These are phyloP conservation scores for Linum usitatissimum DNA, from an alignment of 345 rosid species.

Conservation along the genomic window DNA sequence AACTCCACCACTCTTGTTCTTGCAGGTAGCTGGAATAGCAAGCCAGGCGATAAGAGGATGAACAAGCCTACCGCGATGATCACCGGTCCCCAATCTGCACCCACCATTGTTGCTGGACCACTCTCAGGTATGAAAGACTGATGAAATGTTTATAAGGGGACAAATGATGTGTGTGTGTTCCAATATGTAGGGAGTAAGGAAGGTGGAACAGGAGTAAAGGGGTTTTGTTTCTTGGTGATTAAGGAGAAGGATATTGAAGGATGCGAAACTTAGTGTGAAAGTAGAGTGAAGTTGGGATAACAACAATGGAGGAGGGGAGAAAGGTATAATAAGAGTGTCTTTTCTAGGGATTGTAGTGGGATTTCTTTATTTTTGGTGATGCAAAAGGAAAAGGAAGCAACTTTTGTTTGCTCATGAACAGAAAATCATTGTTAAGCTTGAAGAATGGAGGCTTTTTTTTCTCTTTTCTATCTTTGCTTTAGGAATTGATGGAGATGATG, in stretches of 20 bases:
- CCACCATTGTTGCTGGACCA: neutral
- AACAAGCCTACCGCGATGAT: conserved; percentile 3
- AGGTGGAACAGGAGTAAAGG: neutral
- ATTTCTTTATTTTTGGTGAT: conserved; percentile 32
- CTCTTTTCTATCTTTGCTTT: conserved; percentile 13
- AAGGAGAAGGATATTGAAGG: conserved; percentile 25
- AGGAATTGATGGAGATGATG: conserved; percentile 6
- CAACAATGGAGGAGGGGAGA: conserved; percentile 19
- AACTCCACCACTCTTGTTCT: conserved; percentile 8
- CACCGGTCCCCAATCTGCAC: neutral
- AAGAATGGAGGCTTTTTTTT: conserved; percentile 14
- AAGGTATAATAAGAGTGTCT: conserved; percentile 27
- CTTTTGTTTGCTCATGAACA: conserved; percentile 13
- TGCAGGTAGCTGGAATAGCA: conserved; percentile 8
- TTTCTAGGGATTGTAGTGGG: conserved; percentile 18
- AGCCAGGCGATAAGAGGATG: conserved; percentile 5
- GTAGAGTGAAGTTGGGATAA: conserved; percentile 17
- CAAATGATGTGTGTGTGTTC: neutral
- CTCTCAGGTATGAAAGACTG: neutral
- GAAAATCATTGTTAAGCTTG: conserved; percentile 19
- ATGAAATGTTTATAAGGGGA: neutral
- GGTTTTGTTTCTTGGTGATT: conserved; percentile 31
- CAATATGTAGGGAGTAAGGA: conserved; percentile 16
- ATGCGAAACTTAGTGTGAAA: conserved; percentile 42
- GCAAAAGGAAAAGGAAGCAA: conserved; percentile 5